Percentiles rank a stretch among this genome's conserved stretches.
phyloP scores from a whole-genome alignment of 805 yeast genomes.

The Sugiyamaella chiloensis region DNA sequence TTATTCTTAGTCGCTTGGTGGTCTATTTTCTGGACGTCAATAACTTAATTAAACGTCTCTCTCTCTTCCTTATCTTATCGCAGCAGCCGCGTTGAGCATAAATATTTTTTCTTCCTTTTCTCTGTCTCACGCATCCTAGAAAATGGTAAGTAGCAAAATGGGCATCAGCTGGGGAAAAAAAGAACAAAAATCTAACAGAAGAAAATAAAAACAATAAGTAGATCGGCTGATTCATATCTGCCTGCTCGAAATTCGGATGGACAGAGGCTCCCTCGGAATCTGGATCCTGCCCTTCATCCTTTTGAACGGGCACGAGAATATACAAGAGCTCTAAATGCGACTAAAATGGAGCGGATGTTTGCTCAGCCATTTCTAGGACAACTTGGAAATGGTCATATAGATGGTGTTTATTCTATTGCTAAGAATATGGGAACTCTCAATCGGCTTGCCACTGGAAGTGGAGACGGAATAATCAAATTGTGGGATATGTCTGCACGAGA shows the following conservation, averaged over 20 bases:
- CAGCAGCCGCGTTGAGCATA: not conserved
- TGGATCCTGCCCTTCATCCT: constrained; percentile 93
- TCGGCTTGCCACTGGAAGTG: constrained; percentile 86
- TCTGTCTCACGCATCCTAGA: too few relatives aligned
- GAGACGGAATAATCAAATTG: constrained; percentile 90
- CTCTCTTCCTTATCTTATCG: not conserved
- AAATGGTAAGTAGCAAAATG: constrained; percentile 18
- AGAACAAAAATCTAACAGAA: constrained; percentile 2
- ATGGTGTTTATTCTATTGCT: constrained; percentile 87
- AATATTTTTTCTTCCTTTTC: not conserved
- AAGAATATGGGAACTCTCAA: constrained; percentile 67
- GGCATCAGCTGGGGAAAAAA: too few relatives aligned
- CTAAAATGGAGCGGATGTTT: constrained; percentile 92
- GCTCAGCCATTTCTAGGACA: constrained; percentile 97
- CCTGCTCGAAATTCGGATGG: constrained; percentile 91
- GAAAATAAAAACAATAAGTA: constrained; percentile 85
- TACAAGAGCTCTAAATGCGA: constrained; percentile 89
- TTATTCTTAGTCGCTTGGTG: too few relatives aligned
- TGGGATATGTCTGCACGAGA: constrained; percentile 85
- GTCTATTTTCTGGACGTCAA: too few relatives aligned
- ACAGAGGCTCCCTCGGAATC: constrained; percentile 78
- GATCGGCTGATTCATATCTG: constrained; percentile 88
- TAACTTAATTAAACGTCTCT: too few relatives aligned
- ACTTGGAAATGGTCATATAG: constrained; percentile 90
- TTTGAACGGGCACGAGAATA: constrained; percentile 97